Evolutionary conservation across 2,329 filamentous ascomycete species (phyloP).

Genomic region (Dactylellina sp.): DNA sequence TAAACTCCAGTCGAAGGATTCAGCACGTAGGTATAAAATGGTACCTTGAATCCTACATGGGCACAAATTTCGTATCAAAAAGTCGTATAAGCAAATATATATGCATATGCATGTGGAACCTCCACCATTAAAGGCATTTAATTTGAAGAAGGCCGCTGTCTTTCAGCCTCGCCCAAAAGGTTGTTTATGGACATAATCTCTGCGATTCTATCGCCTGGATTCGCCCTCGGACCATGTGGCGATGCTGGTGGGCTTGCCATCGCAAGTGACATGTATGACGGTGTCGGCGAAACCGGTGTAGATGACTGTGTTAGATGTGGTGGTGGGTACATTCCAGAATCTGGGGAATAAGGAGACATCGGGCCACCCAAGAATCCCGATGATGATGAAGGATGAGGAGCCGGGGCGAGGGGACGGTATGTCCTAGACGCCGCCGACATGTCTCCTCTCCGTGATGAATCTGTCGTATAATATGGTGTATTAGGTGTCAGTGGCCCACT

Average conservation of each 20-base stretch:
- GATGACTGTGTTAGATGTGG: constrained; percentile 7
- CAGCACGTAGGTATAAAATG: not conserved
- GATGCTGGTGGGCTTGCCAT: constrained; percentile 50
- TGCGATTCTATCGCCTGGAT: constrained; percentile 37
- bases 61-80: constrained; percentile 17
- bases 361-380: constrained; percentile 17
- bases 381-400: constrained; percentile 42
- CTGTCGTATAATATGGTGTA: constrained; percentile 43
- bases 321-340: constrained; percentile 38
- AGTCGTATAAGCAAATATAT: not conserved
- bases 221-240: constrained; percentile 30
- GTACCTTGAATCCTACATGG: not conserved
- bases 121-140: not conserved
- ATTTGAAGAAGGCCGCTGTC: constrained; percentile 50
- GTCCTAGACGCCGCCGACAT: constrained; percentile 24
- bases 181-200: constrained; percentile 57
- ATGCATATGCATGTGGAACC: not conserved
- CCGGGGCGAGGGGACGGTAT: constrained; percentile 48
- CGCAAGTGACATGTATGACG: constrained; percentile 54
- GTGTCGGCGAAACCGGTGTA: constrained; percentile 41
- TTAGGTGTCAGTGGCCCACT: constrained; percentile 35
- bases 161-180: constrained; percentile 38
- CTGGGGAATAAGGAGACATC: constrained; percentile 36
- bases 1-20: constrained; percentile 12
- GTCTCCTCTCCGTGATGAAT: constrained; percentile 32